These are phyloP conservation scores for Aspergillus conjunctus DNA, from an alignment of 495 filamentous ascomycete genomes.

Conservation along the genomic window DNA sequence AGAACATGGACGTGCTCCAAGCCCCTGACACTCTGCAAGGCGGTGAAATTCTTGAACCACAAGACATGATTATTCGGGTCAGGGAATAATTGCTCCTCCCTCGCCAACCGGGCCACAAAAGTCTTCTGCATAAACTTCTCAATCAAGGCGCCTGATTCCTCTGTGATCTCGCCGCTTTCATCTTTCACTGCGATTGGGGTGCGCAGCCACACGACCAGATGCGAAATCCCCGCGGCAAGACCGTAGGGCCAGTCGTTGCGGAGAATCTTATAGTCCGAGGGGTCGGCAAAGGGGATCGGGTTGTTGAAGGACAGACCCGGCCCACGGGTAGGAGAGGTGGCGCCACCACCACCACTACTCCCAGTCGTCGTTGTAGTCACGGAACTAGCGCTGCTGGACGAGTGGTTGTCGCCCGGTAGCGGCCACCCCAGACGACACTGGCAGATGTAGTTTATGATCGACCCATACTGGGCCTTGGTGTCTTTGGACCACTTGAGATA, in stretches of 20 bases:
- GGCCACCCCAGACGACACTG: slow-evolving; percentile 73
- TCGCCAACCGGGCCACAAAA: slow-evolving; percentile 62
- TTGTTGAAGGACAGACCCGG: slow-evolving; percentile 39
- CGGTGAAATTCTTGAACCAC: slow-evolving; percentile 95
- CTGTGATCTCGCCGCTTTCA: slow-evolving; percentile 71
- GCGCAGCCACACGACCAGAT: slow-evolving; percentile 62
- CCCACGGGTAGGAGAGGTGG: slow-evolving; percentile 9
- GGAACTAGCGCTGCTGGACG: slow-evolving; percentile 2
- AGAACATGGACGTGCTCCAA: slow-evolving; percentile 80
- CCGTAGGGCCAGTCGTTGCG: slow-evolving; percentile 95
- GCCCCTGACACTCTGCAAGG: slow-evolving; percentile 81
- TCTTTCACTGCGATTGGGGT: slow-evolving; percentile 52
- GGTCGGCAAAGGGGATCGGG: slow-evolving; percentile 65
- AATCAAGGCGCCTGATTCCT: slow-evolving; percentile 62
- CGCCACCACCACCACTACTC: slow-evolving; percentile 12
- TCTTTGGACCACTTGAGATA: slow-evolving; percentile 79
- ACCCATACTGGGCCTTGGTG: slow-evolving; percentile 72
- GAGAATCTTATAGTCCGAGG: slow-evolving; percentile 73
- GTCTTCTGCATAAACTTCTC: slow-evolving; percentile 65
- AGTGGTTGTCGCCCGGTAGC: slow-evolving; percentile 27
- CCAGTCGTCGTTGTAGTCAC: slow-evolving; percentile 12
- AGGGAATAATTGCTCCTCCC: slow-evolving; percentile 36
- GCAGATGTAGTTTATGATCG: slow-evolving; percentile 75
- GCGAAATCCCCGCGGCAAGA: slow-evolving; percentile 64
- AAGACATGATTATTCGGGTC: slow-evolving; percentile 61